Evolutionary conservation across 202 grass and related monocot species (phyloP).

Genomic region (Dendrocalamus latiflorus): DNA sequence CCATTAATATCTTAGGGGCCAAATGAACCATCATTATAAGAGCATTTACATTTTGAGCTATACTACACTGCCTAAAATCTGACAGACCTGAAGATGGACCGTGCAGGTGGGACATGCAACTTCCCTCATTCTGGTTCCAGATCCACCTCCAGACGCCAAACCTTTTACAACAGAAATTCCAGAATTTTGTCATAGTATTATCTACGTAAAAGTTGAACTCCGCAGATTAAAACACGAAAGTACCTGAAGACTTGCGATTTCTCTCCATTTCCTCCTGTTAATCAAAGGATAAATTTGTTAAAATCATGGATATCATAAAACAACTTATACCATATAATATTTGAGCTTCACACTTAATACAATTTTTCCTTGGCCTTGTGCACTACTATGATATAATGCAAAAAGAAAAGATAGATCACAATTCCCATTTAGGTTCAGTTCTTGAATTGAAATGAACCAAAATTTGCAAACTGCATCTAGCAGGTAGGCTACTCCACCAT

Average conservation of each 20-base stretch:
- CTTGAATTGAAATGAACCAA: not conserved
- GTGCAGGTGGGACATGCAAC: no score
- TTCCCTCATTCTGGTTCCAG: no score
- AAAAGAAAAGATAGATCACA: not conserved
- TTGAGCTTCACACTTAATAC: not conserved
- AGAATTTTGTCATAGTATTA: not conserved
- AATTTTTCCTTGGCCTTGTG: not conserved
- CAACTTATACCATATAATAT: not conserved
- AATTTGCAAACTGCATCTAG: not conserved
- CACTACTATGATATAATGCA: not conserved
- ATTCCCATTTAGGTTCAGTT: not conserved
- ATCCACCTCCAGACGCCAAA: conserved; percentile 15
- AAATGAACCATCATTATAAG: no score
- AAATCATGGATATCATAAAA: not conserved
- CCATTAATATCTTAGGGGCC: no score
- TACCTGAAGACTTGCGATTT: conserved; percentile 87
- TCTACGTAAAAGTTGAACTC: not conserved
- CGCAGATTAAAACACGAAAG: not conserved
- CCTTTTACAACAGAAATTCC: conserved; percentile 4
- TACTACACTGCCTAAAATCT: no score
- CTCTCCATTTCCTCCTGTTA: conserved; percentile 91
- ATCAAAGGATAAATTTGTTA: conserved; percentile 21
- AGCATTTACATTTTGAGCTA: no score
- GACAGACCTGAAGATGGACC: no score
- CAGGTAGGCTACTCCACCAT: not conserved